phyloP scores from a whole-genome alignment of 768 basidiomycete species.

The Tulasnella sp. region DNA sequence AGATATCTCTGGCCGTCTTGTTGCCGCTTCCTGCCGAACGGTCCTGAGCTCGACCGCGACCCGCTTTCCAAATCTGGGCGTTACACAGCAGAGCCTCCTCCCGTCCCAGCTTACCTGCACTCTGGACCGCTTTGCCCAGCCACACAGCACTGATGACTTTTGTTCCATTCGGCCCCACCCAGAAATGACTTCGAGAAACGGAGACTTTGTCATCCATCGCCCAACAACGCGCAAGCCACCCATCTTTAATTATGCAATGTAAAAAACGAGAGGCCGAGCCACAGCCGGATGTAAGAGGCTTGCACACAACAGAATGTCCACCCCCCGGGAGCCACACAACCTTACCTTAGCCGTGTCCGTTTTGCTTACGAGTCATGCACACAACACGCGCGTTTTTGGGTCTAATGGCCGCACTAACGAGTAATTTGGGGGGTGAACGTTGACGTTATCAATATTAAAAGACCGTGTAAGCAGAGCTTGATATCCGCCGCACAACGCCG shows the following conservation, averaged over 20 bases:
- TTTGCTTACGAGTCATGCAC: neutral
- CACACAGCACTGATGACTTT: neutral
- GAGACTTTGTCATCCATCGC: neutral
- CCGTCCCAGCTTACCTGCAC: neutral
- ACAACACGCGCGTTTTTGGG: neutral
- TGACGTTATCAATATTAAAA: constrained; percentile 6
- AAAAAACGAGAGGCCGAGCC: neutral
- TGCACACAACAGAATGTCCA: neutral
- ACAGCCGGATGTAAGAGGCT: neutral
- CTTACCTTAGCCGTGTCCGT: neutral
- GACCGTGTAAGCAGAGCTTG: neutral
- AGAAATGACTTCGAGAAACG: neutral
- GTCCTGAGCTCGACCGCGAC: constrained; percentile 1
- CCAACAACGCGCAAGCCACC: neutral
- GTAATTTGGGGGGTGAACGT: neutral
- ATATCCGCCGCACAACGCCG: constrained; percentile 2
- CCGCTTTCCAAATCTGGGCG: neutral
- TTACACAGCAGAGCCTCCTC: neutral
- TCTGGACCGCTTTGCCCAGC: neutral
- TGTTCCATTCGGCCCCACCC: neutral
- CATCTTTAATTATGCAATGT: constrained; percentile 1
- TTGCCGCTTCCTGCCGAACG: neutral
- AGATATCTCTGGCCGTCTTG: constrained; percentile 10
- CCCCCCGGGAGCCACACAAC: neutral
- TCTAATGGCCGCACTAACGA: neutral